Conservation (phyloP, 129 eudicot genomes). For the Pseudognaphalium luteoalbum region DNA sequence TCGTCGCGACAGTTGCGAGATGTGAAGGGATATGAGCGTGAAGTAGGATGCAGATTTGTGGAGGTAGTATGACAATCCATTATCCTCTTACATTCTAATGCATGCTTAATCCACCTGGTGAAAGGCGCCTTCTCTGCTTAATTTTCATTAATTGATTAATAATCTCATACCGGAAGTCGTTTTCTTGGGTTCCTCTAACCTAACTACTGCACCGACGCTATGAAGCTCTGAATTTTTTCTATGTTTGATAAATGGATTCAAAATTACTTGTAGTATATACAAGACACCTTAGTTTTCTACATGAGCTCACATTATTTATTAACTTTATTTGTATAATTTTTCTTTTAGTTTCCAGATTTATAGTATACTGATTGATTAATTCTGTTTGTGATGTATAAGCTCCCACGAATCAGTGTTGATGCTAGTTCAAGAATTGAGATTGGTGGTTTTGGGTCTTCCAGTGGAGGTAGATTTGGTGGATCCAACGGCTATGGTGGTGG, state of each 20-base stretch:
- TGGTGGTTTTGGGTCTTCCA: no score
- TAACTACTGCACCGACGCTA: no score
- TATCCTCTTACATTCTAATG: neutral
- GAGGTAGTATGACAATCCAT: constrained; percentile 45
- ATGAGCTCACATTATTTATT: neutral
- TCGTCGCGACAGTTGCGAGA: constrained; percentile 65
- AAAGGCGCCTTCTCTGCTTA: neutral
- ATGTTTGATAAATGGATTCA: no score
- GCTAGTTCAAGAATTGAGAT: constrained; percentile 49
- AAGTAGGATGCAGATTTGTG: constrained; percentile 72
- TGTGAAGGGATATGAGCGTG: constrained; percentile 67
- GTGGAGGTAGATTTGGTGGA: constrained; percentile 14
- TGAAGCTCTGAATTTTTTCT: no score
- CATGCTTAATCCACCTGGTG: neutral
- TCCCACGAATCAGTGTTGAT: constrained; percentile 68
- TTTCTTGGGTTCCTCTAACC: neutral
- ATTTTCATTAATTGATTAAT: neutral
- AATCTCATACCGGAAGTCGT: neutral
- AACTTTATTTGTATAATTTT: constrained; percentile 18
- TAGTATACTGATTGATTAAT: neutral
- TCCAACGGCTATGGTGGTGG: constrained; percentile 29
- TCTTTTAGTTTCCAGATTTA: neutral
- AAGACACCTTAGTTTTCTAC: no score
- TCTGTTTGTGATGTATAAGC: constrained; percentile 37
- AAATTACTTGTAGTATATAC: no score